phyloP scores from a whole-genome alignment of 352 stramenopile genomes.

The Globisporangium cederbergense region DNA sequence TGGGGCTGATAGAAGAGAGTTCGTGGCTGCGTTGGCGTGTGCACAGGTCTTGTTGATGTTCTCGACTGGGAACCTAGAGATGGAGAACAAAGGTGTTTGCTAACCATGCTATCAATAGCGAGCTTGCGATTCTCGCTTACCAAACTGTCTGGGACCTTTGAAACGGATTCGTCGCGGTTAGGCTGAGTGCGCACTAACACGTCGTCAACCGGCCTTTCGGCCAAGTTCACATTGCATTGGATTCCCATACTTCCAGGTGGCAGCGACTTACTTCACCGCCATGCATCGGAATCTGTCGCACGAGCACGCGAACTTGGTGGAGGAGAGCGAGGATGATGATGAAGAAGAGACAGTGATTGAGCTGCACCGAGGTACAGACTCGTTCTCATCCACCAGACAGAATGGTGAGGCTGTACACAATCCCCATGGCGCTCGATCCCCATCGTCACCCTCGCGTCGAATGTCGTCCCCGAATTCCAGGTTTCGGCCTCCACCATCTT shows the following conservation, averaged over 20 bases:
- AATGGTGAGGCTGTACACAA: background rate
- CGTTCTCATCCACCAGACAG: conserved; percentile 15
- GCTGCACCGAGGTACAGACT: conserved; percentile 16
- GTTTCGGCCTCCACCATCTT: background rate
- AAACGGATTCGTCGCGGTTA: background rate
- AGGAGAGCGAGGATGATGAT: conserved; percentile 24
- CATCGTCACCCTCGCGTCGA: background rate
- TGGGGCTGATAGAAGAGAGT: background rate
- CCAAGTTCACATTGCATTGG: background rate
- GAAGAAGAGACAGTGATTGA: conserved; percentile 41
- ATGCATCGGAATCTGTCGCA: conserved; percentile 1
- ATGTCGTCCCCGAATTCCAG: background rate
- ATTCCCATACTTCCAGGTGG: no score
- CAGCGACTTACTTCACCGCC: background rate
- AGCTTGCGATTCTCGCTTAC: background rate
- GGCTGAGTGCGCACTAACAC: background rate
- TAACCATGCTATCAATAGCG: background rate
- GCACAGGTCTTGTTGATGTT: background rate
- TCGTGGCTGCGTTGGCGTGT: background rate
- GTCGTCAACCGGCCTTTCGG: background rate
- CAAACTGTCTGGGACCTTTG: no score
- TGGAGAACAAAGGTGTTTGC: background rate
- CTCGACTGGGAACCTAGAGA: background rate
- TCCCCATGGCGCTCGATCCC: background rate
- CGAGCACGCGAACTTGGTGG: conserved; percentile 13